Conservation (phyloP, 805 yeast genomes). For the Lipomyces yamanashiensis region DNA sequence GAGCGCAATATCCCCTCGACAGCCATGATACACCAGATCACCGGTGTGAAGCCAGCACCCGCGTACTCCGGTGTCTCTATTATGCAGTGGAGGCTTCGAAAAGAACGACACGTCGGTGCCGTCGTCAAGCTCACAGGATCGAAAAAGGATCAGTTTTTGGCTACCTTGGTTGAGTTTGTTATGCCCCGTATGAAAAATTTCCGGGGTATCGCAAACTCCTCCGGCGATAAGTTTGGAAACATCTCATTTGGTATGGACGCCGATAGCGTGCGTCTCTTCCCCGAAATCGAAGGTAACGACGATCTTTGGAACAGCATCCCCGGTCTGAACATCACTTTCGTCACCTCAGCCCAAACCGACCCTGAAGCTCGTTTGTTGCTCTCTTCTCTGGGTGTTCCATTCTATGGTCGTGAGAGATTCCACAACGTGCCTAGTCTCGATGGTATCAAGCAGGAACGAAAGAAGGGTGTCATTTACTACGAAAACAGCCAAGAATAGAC, state of each 20-base stretch:
- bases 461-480: constrained; percentile 19
- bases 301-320: constrained; percentile 87
- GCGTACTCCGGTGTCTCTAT: constrained; percentile 78
- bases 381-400: constrained; percentile 66
- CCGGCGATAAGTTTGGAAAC: constrained; percentile 88
- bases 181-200: constrained; percentile 91
- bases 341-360: constrained; percentile 89
- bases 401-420: constrained; percentile 31
- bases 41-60: constrained; percentile 82
- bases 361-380: constrained; percentile 84
- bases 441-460: constrained; percentile 11
- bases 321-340: constrained; percentile 83
- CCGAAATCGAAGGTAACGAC: constrained; percentile 88
- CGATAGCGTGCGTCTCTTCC: constrained; percentile 80
- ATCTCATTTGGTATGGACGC: constrained; percentile 81
- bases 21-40: constrained; percentile 86
- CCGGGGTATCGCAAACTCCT: constrained; percentile 69
- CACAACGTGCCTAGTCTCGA: constrained; percentile 27
- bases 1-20: constrained; percentile 77
- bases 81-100: constrained; percentile 83
- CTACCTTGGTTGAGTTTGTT: constrained; percentile 88
- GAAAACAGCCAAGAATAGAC: constrained; percentile 17
- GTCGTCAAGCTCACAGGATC: constrained; percentile 76
- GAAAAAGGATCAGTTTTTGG: constrained; percentile 81
- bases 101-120: constrained; percentile 91